Conservation (phyloP, 345 rosid species). For the Citrus reticulata region DNA sequence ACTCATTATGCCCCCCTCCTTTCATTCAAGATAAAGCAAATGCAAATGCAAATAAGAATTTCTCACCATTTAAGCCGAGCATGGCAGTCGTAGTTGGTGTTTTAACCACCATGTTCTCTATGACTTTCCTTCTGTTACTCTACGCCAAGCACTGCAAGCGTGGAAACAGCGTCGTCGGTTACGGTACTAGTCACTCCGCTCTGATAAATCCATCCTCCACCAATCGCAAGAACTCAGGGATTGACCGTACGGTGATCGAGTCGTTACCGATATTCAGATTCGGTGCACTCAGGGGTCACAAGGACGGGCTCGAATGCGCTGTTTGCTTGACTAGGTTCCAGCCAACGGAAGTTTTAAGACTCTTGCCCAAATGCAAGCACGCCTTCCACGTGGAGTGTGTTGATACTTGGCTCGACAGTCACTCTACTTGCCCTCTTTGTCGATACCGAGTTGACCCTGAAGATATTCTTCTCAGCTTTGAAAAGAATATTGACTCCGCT, state of each 20-base stretch:
- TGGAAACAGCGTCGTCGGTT: conserved; percentile 12
- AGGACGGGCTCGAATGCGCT: conserved; percentile 82
- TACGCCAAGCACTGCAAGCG: conserved; percentile 77
- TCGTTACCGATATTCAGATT: conserved; percentile 83
- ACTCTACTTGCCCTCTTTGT: conserved; percentile 93
- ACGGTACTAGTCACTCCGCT: conserved; percentile 5
- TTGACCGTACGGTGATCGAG: conserved; percentile 66
- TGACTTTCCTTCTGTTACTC: conserved; percentile 74
- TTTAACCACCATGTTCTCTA: conserved; percentile 61
- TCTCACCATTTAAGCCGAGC: conserved; percentile 55
- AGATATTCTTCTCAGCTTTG: conserved; percentile 55
- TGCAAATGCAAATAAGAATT: not conserved
- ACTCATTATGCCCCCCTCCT: conserved; percentile 6
- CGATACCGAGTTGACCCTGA: conserved; percentile 90
- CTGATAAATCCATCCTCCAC: not conserved
- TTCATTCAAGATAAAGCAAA: conserved; percentile 9
- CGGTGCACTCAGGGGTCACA: conserved; percentile 63
- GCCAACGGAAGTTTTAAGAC: conserved; percentile 49
- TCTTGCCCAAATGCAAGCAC: conserved; percentile 85
- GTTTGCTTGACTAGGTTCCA: conserved; percentile 73
- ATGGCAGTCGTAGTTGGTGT: conserved; percentile 55
- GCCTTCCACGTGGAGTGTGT: conserved; percentile 94
- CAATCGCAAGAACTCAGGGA: conserved; percentile 66
- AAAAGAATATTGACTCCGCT: not conserved
- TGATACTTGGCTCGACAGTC: conserved; percentile 95